Conservation (phyloP, 352 stramenopile species). For the Globisporangium splendens region DNA sequence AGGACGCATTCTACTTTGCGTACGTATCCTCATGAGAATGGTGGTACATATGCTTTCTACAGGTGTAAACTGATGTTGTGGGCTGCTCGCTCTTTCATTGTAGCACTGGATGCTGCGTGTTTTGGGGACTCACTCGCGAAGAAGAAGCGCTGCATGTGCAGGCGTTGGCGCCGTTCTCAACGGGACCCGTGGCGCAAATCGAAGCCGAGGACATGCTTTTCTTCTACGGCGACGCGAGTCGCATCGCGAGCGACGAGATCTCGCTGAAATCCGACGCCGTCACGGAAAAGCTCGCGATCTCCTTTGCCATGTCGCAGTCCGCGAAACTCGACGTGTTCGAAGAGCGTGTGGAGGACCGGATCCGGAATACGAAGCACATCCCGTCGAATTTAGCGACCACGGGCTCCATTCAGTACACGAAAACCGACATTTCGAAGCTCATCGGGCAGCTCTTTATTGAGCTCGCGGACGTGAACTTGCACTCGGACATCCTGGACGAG, state of each 20-base stretch:
- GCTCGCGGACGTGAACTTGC: conserved; percentile 89
- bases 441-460: conserved; percentile 90
- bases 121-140: conserved; percentile 58
- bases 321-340: conserved; percentile 92
- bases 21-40: conserved; percentile 8
- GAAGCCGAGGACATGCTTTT: conserved; percentile 67
- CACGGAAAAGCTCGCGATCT: conserved; percentile 88
- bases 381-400: conserved; percentile 80
- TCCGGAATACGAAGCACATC: conserved; percentile 82
- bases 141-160: conserved; percentile 51
- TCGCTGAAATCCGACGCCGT: conserved; percentile 58
- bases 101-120: conserved; percentile 69
- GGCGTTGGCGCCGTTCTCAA: conserved; percentile 51
- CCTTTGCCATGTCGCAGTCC: conserved; percentile 91
- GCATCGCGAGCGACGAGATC: conserved; percentile 81
- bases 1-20: conserved; percentile 74
- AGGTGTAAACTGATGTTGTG: background rate
- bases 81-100: background rate
- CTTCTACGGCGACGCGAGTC: conserved; percentile 43
- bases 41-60: conserved; percentile 1
- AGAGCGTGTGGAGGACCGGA: conserved; percentile 79
- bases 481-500: conserved; percentile 92
- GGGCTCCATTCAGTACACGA: conserved; percentile 87
- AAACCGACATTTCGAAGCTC: conserved; percentile 88
- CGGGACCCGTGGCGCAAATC: conserved; percentile 36